Evolutionary conservation across 2,329 filamentous ascomycete species (phyloP), one percentile per base, ranked within the genome.

Genomic region (Colletotrichum horii): DNA sequence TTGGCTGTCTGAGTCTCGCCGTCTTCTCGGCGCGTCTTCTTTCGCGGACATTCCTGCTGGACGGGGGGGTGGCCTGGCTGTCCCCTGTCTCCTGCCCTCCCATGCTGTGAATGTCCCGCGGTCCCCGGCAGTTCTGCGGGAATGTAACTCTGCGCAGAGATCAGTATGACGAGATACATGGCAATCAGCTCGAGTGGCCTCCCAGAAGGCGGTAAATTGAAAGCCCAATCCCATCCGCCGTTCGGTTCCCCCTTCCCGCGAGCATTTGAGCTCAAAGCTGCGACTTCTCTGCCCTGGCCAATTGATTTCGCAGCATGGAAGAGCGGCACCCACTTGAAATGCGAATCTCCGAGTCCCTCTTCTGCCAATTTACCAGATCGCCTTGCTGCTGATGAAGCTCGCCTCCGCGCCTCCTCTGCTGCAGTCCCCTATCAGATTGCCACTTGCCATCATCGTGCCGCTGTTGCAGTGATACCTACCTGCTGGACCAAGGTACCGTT

Each of bases 281-380:
- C 22, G 55, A 22, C 6, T 22, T 61, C 11, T 22, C n/a, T 52
- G n/a, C 11, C 1, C 32, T 24, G 58, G 15, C 56, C 67, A 55
- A 70, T 62, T 12, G 67, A 52, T 70, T 32, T 52, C 3, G 36
- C 32, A 52, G 26, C 56, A 65, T 58, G 38, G 56, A 36, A 56
- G 48, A 28, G 28, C 62, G 64, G 64, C 73, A 75, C 58, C 70
- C 58, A 73, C 58, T 64, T 26, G 28, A 65, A 28, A 58, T 58
- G 48, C 65, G 58, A 68, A 65, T 69, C 36, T 65, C 58, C 64
- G 70, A 56, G 70, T 58, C 28, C 38, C 67, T 36, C 32, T 72
- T 65, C 64, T 68, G 58, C 43, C 64, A 75, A 74, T 65, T 60
- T 68, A 65, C 64, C 70, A 65, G n/a, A 64, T 66, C 38, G 71